Evolutionary conservation across 2,329 filamentous ascomycete species (phyloP).

Genomic region (Epichloe amarillans): DNA sequence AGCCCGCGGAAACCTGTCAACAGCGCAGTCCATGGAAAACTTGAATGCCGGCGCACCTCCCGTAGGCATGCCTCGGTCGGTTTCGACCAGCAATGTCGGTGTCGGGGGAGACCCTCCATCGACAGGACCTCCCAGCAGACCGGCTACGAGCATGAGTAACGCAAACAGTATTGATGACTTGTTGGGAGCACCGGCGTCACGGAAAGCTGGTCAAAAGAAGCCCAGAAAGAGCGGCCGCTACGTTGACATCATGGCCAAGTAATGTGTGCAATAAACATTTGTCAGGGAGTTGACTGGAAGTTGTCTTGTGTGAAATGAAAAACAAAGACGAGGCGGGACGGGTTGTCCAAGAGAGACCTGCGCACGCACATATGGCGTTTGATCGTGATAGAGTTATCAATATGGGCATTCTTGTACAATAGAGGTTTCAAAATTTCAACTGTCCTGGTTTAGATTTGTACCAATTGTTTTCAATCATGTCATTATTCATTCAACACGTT

Average conservation of each 20-base stretch:
- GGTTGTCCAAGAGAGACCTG: neutral
- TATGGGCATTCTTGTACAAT: constrained; percentile 4
- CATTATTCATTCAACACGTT: neutral
- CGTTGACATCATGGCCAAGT: constrained; percentile 88
- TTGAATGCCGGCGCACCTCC: constrained; percentile 23
- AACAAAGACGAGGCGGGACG: neutral
- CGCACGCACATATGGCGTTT: constrained; percentile 2
- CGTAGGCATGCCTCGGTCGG: constrained; percentile 31
- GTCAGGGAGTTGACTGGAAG: no score
- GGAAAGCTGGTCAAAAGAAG: constrained; percentile 53
- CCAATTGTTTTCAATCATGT: neutral
- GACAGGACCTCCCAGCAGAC: constrained; percentile 48
- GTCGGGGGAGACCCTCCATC: constrained; percentile 23
- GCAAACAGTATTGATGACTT: constrained; percentile 94
- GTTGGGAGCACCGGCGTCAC: constrained; percentile 57
- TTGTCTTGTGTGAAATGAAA: neutral
- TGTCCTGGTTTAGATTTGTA: neutral
- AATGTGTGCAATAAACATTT: constrained; percentile 3
- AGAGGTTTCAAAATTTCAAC: neutral
- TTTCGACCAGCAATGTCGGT: constrained; percentile 29
- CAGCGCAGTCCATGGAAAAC: constrained; percentile 11
- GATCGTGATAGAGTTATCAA: neutral
- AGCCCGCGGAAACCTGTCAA: neutral
- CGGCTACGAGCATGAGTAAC: constrained; percentile 72
- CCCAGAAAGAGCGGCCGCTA: constrained; percentile 77